These are phyloP conservation scores for Aegle marmelos DNA, from an alignment of 345 rosid genomes.

Conservation along the genomic window DNA sequence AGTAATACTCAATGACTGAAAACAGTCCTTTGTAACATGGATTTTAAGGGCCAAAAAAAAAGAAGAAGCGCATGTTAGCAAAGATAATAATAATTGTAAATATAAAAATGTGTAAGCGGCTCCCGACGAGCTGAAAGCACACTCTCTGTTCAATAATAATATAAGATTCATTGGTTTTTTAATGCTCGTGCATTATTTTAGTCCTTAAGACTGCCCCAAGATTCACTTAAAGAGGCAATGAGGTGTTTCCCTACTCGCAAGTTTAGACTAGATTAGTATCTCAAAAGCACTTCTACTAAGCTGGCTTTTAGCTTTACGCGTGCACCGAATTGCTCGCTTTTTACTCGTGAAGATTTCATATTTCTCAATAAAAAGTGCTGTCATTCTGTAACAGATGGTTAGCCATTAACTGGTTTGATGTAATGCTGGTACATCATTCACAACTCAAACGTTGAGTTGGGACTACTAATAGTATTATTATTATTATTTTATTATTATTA, in stretches of 20 bases:
- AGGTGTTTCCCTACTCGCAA: slow-evolving; percentile 18
- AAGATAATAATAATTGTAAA: not conserved
- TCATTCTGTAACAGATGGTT: too few relatives aligned
- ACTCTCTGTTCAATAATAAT: slow-evolving; percentile 21
- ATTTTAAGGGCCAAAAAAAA: slow-evolving; percentile 21
- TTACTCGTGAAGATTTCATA: too few relatives aligned
- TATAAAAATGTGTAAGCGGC: slow-evolving; percentile 22
- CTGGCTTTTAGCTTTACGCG: not conserved
- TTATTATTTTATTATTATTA: too few relatives aligned
- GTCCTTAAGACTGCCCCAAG: slow-evolving; percentile 44
- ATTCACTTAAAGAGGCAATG: slow-evolving; percentile 56
- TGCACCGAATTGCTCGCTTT: too few relatives aligned
- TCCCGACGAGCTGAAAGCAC: slow-evolving; percentile 34
- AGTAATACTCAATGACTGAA: slow-evolving; percentile 12
- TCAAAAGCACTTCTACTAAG: slow-evolving; percentile 2
- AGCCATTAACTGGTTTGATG: too few relatives aligned
- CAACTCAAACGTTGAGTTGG: too few relatives aligned
- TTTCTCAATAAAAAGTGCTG: too few relatives aligned
- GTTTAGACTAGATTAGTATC: slow-evolving; percentile 2
- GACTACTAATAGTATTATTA: too few relatives aligned
- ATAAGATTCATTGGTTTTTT: slow-evolving; percentile 12
- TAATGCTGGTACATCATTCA: too few relatives aligned
- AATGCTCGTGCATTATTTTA: slow-evolving; percentile 1
- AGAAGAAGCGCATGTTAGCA: slow-evolving; percentile 22
- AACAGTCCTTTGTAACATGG: slow-evolving; percentile 17